These are phyloP conservation scores for Haematococcus lacustris DNA, from an alignment of 139 green algal species.

Conservation along the genomic window DNA sequence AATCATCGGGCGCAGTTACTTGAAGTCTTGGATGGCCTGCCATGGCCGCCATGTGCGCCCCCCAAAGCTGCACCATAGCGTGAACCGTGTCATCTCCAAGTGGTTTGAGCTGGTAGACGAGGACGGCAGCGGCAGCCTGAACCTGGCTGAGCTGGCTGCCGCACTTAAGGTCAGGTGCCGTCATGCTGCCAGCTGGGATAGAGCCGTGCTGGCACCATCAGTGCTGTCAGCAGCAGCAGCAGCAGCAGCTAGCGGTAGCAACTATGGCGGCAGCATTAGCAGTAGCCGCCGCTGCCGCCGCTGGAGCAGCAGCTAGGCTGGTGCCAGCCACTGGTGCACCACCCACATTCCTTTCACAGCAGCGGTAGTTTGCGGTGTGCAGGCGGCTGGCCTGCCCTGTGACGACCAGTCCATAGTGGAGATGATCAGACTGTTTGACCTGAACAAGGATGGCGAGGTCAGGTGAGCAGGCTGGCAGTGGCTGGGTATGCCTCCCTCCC, in stretches of 20 bases:
- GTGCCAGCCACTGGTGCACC: neutral
- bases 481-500: too few species aligned
- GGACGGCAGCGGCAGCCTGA: conserved; percentile 3
- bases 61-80: conserved; percentile 3
- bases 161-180: conserved; percentile 9
- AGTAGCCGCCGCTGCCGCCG: neutral
- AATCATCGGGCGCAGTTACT: neutral
- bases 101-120: conserved; percentile 15
- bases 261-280: neutral
- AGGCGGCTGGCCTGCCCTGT: conserved; percentile 38
- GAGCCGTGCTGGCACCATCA: neutral
- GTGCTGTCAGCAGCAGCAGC: neutral
- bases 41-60: neutral
- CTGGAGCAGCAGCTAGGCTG: neutral
- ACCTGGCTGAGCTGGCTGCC: conserved; percentile 1
- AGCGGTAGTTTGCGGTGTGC: neutral
- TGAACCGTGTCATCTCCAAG: neutral
- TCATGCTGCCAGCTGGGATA: neutral
- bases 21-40: neutral
- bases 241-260: neutral
- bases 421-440: conserved; percentile 31
- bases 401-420: conserved; percentile 28
- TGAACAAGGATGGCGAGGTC: conserved; percentile 18
- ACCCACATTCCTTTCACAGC: neutral
- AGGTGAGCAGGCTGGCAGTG: conserved; percentile 2